These are phyloP conservation scores for Populus tremula DNA, from an alignment of 345 rosid genomes.

Conservation along the genomic window DNA sequence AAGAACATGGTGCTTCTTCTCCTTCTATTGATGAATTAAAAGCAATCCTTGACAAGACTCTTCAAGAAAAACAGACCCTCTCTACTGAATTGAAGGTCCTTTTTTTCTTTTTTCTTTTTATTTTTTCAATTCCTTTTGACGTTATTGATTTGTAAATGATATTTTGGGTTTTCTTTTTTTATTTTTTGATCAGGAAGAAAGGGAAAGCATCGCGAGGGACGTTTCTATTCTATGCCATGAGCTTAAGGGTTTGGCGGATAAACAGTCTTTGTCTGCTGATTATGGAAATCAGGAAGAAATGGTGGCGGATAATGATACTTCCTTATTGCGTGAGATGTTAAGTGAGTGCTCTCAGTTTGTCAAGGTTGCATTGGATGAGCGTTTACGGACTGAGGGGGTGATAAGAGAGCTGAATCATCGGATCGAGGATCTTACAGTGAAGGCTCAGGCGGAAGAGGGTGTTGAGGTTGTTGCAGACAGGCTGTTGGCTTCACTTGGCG, in stretches of 20 bases:
- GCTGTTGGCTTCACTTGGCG: conserved; percentile 55
- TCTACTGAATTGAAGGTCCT: conserved; percentile 6
- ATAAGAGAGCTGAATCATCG: conserved; percentile 48
- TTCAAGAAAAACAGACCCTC: not conserved
- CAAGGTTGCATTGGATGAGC: conserved; percentile 40
- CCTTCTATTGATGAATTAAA: not conserved
- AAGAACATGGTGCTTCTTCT: conserved; percentile 5
- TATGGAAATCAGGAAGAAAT: conserved; percentile 16
- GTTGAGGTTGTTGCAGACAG: conserved; percentile 54
- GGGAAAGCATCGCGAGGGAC: conserved; percentile 42
- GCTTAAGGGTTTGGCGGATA: conserved; percentile 39
- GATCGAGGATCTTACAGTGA: conserved; percentile 57
- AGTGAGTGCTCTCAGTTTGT: conserved; percentile 48
- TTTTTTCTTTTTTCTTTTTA: not conserved
- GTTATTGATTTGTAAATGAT: not conserved
- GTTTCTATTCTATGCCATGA: conserved; percentile 39
- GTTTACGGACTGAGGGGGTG: conserved; percentile 37
- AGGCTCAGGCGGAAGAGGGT: conserved; percentile 38
- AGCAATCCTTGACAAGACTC: conserved; percentile 4
- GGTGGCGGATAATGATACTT: not conserved
- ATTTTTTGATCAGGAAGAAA: conserved; percentile 46
- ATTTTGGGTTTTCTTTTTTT: not conserved
- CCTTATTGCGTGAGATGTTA: conserved; percentile 31
- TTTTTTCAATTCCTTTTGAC: not conserved
- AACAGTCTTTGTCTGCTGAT: conserved; percentile 20